Conservation (phyloP, 768 basidiomycete species). For the Russula vinacea region DNA sequence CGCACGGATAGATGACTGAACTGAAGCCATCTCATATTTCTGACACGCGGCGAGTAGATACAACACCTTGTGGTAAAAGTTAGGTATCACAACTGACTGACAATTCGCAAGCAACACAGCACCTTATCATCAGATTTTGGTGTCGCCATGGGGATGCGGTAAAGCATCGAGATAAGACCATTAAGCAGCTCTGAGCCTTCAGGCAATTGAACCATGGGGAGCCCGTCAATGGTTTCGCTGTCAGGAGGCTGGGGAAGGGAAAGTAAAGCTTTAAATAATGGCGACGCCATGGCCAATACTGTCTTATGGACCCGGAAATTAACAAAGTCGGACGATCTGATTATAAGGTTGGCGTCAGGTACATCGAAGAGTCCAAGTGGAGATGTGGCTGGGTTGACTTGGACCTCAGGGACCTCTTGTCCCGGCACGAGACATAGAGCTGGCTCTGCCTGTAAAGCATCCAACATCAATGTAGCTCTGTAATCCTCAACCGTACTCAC, state of each 20-base stretch:
- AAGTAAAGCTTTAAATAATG: neutral
- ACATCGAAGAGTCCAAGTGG: neutral
- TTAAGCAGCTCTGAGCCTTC: neutral
- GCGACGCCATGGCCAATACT: conserved; percentile 6
- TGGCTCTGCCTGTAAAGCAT: no score
- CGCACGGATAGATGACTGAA: conserved; percentile 1
- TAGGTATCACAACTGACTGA: no score
- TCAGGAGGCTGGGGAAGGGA: neutral
- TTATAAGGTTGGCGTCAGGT: neutral
- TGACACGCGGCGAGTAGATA: conserved; percentile 23
- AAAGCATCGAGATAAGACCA: conserved; percentile 9
- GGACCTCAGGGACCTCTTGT: neutral
- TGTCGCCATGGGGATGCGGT: neutral
- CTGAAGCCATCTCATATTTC: conserved; percentile 32
- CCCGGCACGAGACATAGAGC: neutral
- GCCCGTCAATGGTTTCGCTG: conserved; percentile 1
- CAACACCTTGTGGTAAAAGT: neutral
- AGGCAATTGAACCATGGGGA: conserved; percentile 1
- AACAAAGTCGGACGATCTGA: conserved; percentile 5
- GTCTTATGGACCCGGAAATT: conserved; percentile 10
- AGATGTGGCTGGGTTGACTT: neutral
- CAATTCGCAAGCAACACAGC: neutral
- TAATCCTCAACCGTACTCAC: no score
- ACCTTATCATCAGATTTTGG: conserved; percentile 4
- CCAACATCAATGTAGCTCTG: no score